Percentiles rank a stretch among this genome's conserved stretches.
Evolutionary conservation across 306 rosid species (phyloP).

Genomic region (barrel medic (Medicago truncatula)): DNA sequence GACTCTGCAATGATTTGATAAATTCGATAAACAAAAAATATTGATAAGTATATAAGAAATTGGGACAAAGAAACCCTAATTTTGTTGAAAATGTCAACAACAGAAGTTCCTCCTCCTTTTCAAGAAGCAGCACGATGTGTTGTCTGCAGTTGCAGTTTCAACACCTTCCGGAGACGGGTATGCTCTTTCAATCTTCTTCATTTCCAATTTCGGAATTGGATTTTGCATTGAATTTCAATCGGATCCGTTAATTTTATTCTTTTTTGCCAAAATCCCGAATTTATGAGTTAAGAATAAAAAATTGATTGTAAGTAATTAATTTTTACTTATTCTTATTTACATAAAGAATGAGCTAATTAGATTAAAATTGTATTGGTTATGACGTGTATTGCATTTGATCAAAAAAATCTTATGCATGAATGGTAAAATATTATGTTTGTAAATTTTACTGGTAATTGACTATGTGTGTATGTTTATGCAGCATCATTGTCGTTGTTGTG

Average conservation of each 20-base stretch:
- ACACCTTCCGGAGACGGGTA: slow-evolving; percentile 93
- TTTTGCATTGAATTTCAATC: background rate
- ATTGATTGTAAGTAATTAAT: background rate
- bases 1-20: background rate
- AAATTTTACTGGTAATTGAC: slow-evolving; percentile 31
- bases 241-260: slow-evolving; percentile 18
- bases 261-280: too few relatives aligned
- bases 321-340: too few relatives aligned
- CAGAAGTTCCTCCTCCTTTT: slow-evolving; percentile 82
- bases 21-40: background rate
- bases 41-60: background rate
- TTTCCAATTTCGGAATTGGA: background rate
- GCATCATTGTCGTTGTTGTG: slow-evolving; percentile 97
- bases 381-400: background rate
- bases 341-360: background rate
- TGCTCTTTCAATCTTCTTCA: background rate
- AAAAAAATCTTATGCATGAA: slow-evolving; percentile 17
- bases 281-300: too few relatives aligned
- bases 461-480: slow-evolving; percentile 53
- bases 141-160: slow-evolving; percentile 96
- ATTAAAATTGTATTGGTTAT: background rate
- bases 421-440: slow-evolving; percentile 4
- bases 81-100: slow-evolving; percentile 50
- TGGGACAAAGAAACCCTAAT: slow-evolving; percentile 22
- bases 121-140: slow-evolving; percentile 94